Conservation (phyloP, 23 red algal genomes). For the Porphyridium purpureum region DNA sequence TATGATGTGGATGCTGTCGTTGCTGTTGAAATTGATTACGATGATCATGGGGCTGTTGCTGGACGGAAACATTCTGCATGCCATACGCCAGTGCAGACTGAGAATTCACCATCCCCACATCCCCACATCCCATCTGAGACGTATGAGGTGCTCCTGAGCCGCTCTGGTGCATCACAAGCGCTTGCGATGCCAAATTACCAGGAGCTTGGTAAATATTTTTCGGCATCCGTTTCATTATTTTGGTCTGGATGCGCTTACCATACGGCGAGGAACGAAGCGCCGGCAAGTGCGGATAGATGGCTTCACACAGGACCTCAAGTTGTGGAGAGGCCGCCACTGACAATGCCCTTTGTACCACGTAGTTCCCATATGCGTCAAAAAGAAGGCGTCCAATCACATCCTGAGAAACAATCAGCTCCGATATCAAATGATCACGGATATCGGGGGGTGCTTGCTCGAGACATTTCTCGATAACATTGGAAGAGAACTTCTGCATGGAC, state of each 20-base stretch:
- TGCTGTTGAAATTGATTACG: background rate
- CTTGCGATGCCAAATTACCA: no score
- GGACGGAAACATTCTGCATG: background rate
- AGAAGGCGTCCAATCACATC: conserved; percentile 45
- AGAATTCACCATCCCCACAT: background rate
- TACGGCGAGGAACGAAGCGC: conserved; percentile 69
- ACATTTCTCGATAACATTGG: conserved; percentile 97
- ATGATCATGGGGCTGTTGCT: background rate
- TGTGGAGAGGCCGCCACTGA: conserved; percentile 56
- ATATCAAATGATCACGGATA: conserved; percentile 46
- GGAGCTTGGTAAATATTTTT: no score
- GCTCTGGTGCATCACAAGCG: no score
- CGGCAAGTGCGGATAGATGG: conserved; percentile 76
- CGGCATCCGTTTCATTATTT: conserved; percentile 56
- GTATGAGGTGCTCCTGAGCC: no score
- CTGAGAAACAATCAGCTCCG: conserved; percentile 54
- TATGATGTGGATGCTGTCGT: background rate
- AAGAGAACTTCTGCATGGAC: conserved; percentile 91
- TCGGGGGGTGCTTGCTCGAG: conserved; percentile 35
- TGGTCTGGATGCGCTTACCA: conserved; percentile 90
- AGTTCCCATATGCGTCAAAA: conserved; percentile 89
- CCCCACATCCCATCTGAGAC: background rate
- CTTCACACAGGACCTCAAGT: conserved; percentile 81
- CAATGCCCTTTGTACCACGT: conserved; percentile 81
- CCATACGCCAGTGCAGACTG: background rate